A percentile compares a stretch with the other conserved stretches of the same genome.
phyloP scores from a whole-genome alignment of 2,329 filamentous ascomycete species.

The Aspergillus pseudonomiae region DNA sequence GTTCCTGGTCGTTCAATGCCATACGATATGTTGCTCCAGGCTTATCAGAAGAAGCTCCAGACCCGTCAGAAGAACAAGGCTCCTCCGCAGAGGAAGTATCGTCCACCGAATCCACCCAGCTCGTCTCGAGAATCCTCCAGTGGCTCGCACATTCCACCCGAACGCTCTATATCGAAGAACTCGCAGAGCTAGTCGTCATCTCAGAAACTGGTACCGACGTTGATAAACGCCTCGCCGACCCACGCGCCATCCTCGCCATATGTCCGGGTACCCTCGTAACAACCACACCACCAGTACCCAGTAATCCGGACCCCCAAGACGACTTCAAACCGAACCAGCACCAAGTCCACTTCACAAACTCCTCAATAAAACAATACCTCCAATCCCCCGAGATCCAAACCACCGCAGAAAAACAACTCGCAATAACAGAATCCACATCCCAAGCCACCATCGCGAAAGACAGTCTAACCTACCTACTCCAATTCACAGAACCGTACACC shows the following conservation, averaged over 20 bases:
- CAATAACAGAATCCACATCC: not conserved
- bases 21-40: constrained; percentile 87
- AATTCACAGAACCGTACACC: not conserved
- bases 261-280: not conserved
- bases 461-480: constrained; percentile 2
- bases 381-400: not conserved
- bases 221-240: not conserved
- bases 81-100: constrained; percentile 75
- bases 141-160: constrained; percentile 5
- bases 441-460: constrained; percentile 4
- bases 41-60: constrained; percentile 97
- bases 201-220: not conserved
- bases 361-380: not conserved
- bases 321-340: not conserved
- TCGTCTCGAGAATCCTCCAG: not conserved
- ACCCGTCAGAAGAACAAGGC: constrained; percentile 61
- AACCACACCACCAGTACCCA: not conserved
- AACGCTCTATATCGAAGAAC: constrained; percentile 1
- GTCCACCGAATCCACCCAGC: not conserved
- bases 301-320: not conserved
- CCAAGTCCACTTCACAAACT: not conserved
- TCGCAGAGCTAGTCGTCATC: not conserved
- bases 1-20: constrained; percentile 85
- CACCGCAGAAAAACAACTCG: not conserved
- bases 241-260: not conserved